A percentile compares a stretch with the other conserved stretches of the same genome.
These are phyloP conservation scores for Solanum chmielewskii DNA, from an alignment of 257 asterid species.

Conservation along the genomic window DNA sequence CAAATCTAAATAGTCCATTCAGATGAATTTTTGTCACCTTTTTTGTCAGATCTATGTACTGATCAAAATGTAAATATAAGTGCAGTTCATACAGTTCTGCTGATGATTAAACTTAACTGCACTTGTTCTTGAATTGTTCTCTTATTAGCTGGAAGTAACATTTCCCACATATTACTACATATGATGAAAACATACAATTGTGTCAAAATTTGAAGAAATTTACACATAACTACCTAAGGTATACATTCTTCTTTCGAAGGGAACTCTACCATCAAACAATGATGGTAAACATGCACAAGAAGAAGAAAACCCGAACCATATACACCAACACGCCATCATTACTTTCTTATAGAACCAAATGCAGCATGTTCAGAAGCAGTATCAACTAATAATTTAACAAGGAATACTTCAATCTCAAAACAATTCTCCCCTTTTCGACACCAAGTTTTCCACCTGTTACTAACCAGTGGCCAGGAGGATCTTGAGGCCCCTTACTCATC, in stretches of 20 bases:
- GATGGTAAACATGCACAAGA: neutral
- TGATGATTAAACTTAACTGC: neutral
- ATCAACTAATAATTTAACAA: neutral
- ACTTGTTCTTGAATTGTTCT: neutral
- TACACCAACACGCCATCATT: neutral
- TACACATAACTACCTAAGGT: neutral
- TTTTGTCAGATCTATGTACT: neutral
- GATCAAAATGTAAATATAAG: neutral
- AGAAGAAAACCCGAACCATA: neutral
- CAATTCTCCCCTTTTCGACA: conserved; percentile 64
- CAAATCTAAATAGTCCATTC: neutral
- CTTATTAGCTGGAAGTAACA: neutral
- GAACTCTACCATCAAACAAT: neutral
- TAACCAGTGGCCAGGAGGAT: conserved; percentile 82
- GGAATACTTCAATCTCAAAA: conserved; percentile 62
- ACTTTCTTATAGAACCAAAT: neutral
- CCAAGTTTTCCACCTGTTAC: conserved; percentile 89
- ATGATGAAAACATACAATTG: neutral
- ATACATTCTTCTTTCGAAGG: neutral
- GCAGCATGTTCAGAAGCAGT: neutral
- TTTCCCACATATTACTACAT: neutral
- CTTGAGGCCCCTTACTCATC: conserved; percentile 63
- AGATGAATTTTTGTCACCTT: neutral
- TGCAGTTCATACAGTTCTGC: neutral
- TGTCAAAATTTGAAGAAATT: neutral